A percentile compares a stretch with the other conserved stretches of the same genome.
Evolutionary conservation across 768 basidiomycete genomes (phyloP).

Genomic region (Xerocomellus intermedius): DNA sequence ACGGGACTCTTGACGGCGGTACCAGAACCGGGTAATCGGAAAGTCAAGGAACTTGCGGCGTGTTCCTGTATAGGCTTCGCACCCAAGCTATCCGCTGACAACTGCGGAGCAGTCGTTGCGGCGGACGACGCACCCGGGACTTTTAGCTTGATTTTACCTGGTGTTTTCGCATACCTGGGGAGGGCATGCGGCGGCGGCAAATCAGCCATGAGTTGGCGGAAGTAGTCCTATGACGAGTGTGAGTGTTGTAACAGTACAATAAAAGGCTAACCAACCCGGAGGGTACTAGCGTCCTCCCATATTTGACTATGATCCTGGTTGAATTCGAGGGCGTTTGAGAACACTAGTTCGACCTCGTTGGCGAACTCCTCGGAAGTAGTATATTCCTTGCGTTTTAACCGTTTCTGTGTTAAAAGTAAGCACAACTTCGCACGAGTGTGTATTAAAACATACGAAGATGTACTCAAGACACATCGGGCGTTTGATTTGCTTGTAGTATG

Average conservation of each 20-base stretch:
- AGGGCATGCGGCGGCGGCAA: conserved; percentile 67
- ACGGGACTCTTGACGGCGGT: conserved; percentile 19
- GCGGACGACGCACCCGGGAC: conserved; percentile 42
- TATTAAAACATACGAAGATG: conserved; percentile 59
- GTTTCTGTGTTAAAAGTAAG: conserved; percentile 52
- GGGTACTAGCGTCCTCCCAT: conserved; percentile 71
- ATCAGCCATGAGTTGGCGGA: conserved; percentile 75
- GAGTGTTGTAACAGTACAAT: conserved; percentile 6
- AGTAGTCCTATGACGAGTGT: conserved; percentile 53
- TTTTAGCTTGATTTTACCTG: conserved; percentile 72
- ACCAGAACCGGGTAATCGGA: conserved; percentile 24
- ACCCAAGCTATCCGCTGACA: conserved; percentile 10
- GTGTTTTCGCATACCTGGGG: conserved; percentile 56
- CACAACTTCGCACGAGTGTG: neutral
- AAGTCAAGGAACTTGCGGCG: conserved; percentile 16
- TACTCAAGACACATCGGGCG: conserved; percentile 75
- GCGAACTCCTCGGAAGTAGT: conserved; percentile 65
- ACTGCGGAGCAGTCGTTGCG: conserved; percentile 15
- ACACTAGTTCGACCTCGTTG: conserved; percentile 86
- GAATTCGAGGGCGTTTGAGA: conserved; percentile 84
- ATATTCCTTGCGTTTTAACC: conserved; percentile 80
- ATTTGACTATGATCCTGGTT: conserved; percentile 84
- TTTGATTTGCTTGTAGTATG: conserved; percentile 79
- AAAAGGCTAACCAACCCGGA: conserved; percentile 49
- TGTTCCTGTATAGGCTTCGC: conserved; percentile 20